Base-by-base conservation (phyloP, 352 stramenopile species). In the Globisporangium mamillatum region DNA sequence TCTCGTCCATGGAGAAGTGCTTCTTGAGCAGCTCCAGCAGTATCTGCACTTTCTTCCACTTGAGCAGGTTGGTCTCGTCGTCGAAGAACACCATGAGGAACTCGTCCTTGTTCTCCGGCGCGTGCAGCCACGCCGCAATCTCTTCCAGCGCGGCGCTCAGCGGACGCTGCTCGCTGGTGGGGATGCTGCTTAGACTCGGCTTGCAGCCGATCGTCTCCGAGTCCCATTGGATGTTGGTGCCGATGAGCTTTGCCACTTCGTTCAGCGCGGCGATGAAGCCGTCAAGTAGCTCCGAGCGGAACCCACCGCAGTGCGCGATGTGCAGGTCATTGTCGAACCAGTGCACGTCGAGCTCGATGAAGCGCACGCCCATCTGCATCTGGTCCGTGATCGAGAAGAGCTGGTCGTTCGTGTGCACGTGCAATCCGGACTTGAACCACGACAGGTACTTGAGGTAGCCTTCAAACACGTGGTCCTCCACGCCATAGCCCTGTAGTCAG, bases 41-140 rank as follows among this genome's bases (percentile, higher is more conserved):
- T 20, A 74, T 89, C 53, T 67, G 55, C 7, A 94, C 79, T 63
- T 95, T 95, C 41, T 95, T 90, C 88, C 88, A 95, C 36, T 80
- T 81, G 69, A 86, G 82, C 0, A 95, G 64, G 57, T 89, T 80
- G 9, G 65, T 74, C 50, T 95, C 85, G 59, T 93, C 86, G 71
- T 95, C 88, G 27, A 95, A 95, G 73, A 93, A 95, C 25, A 95
- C 74, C 67, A 95, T 78, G 50, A 95, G 76, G 50, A 95, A 95
- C 65, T 90, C 81, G 53, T 85, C 66, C 48, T 75, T 67, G 72
- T 88, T 86, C 52, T 77, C 78, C 10, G 80, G 78, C 0, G 64
- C 69, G 60, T 89, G 78, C n/a, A 92, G 57, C 84, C 84, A 92
- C n/a, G 67, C 32, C 0, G 79, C 72, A 18, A 92, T 64, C 53